These are phyloP conservation scores for Sphagnum tenellum DNA, from an alignment of 225 moss, liverwort and hornwort species.

Conservation along the genomic window DNA sequence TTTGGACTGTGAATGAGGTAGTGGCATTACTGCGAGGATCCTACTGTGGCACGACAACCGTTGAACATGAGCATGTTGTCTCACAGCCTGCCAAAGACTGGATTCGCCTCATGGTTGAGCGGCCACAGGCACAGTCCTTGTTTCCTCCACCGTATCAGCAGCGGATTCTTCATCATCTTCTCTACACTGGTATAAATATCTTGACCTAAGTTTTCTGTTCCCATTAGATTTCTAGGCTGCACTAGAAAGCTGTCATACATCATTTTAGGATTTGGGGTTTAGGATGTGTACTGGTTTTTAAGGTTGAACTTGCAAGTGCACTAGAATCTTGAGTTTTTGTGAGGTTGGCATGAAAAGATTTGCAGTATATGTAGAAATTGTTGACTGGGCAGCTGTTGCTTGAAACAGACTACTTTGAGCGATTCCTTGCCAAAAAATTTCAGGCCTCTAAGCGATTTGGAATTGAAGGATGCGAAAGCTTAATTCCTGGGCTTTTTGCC, in stretches of 20 bases:
- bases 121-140: conserved; percentile 48
- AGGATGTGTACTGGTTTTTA: no score
- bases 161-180: conserved; percentile 44
- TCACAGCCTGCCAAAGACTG: conserved; percentile 53
- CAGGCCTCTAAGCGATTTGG: conserved; percentile 58
- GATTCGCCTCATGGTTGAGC: conserved; percentile 60
- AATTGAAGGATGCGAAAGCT: conserved; percentile 60
- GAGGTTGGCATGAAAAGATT: no score
- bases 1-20: conserved; percentile 60
- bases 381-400: no score
- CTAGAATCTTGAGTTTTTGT: no score
- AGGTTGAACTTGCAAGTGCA: no score
- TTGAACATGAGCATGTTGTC: conserved; percentile 53
- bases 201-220: no score
- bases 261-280: no score
- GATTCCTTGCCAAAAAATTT: conserved; percentile 50
- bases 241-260: no score
- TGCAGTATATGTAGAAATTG: no score
- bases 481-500: conserved; percentile 51
- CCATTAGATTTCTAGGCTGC: no score
- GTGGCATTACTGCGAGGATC: conserved; percentile 39
- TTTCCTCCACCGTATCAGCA: conserved; percentile 40
- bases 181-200: conserved; percentile 32
- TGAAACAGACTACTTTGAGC: conserved; percentile 50
- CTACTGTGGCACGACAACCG: conserved; percentile 41